Percentiles rank a stretch among this genome's conserved stretches.
Evolutionary conservation across 1,284 basidiomycete species (phyloP).

Genomic region (Agaricales sp.): DNA sequence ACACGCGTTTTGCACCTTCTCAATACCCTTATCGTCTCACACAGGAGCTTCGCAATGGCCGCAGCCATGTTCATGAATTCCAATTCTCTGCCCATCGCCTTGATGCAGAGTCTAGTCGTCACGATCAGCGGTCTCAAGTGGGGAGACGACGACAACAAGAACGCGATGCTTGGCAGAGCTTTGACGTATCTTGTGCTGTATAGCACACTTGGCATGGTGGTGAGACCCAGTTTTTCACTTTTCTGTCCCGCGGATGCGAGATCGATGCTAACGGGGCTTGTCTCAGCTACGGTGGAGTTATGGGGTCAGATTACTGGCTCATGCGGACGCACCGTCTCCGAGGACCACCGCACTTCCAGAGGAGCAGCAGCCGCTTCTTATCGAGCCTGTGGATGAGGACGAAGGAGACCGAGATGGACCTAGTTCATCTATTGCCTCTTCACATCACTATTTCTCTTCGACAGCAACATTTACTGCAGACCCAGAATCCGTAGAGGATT

Average conservation of each 20-base stretch:
- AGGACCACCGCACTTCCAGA: constrained; percentile 16
- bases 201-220: constrained; percentile 90
- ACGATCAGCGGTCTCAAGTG: constrained; percentile 82
- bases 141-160: constrained; percentile 70
- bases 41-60: constrained; percentile 75
- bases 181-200: constrained; percentile 89
- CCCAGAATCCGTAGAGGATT: neutral
- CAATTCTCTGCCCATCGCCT: constrained; percentile 87
- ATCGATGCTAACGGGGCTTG: constrained; percentile 4
- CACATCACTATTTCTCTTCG: neutral
- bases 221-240: too few species aligned
- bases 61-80: constrained; percentile 88
- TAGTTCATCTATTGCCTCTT: neutral
- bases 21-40: constrained; percentile 2
- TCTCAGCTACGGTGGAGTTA: constrained; percentile 81
- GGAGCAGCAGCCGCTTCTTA: constrained; percentile 19
- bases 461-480: constrained; percentile 1
- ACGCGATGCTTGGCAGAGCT: constrained; percentile 87
- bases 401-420: neutral
- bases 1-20: constrained; percentile 3
- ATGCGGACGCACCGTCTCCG: constrained; percentile 39
- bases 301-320: constrained; percentile 70
- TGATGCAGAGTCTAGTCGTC: constrained; percentile 83
- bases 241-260: constrained; percentile 1
- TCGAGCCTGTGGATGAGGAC: neutral